Base-by-base conservation (phyloP, 2,329 filamentous ascomycete species). In the Fusarium globosum region DNA sequence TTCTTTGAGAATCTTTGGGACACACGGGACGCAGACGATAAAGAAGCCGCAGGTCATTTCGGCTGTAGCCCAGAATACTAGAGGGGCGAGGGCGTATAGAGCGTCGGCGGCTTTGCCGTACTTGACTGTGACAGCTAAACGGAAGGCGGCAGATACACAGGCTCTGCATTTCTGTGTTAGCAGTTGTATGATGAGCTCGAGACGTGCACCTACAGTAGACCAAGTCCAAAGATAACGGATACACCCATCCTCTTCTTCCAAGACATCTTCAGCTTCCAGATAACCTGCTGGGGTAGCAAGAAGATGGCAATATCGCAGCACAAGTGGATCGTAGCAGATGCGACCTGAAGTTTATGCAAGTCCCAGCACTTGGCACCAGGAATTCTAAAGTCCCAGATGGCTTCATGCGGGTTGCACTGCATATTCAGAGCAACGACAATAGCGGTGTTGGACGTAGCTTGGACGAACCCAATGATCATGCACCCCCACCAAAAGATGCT, bases 401-500 rank as follows among this genome's bases (percentile, higher is more conserved):
- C 62, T 5, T 67, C 55, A 2, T 67, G 55, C 10, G 62, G 65
- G 14, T 3, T 68, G 33, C 65, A 68, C 16, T 67, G 65, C 38
- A 67, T 46, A 5, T 67, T 68, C 21, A 68, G 41, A 13, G 48
- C 20, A 49, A 68, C 35, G 1, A 68, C 12, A 23, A 61, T 61
- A 9, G 65, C 62, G 9, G 39, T 61, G 8, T 61, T 55, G 14
- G 53, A 23, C 6, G 77, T 52, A 48, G 73, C 69, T 59, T 85
- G 83, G 11, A 83, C 14, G 8, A 65, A 65, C 20, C 78, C 79
- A 16, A 83, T 66, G 14, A 64, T 16, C 49, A 79, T 65, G 66
- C 78, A 83, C 2, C 76, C 79, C 80, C 79, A 82, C 79, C 80
- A 85, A 61, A 84, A 83, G 11, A 65, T 26, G 38, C 66, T 80